Evolutionary conservation across 2,329 filamentous ascomycete species (phyloP).

Genomic region (Fonsecaea pugnacius): DNA sequence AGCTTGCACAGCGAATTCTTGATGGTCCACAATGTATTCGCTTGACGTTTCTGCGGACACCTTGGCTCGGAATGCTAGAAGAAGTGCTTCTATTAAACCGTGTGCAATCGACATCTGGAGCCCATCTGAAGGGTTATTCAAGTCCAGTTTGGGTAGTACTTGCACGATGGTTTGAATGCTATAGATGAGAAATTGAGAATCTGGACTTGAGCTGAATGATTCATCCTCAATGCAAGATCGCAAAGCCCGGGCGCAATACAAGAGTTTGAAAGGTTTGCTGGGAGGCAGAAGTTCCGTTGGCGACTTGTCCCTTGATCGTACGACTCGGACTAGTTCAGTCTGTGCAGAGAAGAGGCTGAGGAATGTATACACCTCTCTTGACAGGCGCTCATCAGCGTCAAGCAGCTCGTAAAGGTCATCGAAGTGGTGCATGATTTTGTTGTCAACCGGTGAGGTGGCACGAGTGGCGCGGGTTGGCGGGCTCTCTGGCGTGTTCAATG

Average conservation of each 20-base stretch:
- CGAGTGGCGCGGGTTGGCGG: constrained; percentile 50
- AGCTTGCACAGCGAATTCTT: constrained; percentile 29
- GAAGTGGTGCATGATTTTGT: constrained; percentile 80
- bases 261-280: constrained; percentile 70
- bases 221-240: constrained; percentile 62
- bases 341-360: constrained; percentile 72
- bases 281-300: constrained; percentile 69
- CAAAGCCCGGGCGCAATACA: constrained; percentile 74
- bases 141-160: constrained; percentile 63
- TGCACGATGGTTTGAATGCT: constrained; percentile 61
- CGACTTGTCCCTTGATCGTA: constrained; percentile 60
- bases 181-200: constrained; percentile 47
- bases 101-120: constrained; percentile 57
- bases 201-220: constrained; percentile 44
- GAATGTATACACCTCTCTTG: constrained; percentile 73
- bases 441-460: constrained; percentile 64
- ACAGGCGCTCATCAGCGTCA: constrained; percentile 70
- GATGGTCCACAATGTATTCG: constrained; percentile 41
- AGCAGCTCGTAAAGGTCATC: constrained; percentile 81
- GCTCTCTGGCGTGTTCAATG: constrained; percentile 35
- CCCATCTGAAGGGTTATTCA: constrained; percentile 53
- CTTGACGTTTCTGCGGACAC: constrained; percentile 37
- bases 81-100: constrained; percentile 62
- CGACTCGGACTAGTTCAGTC: constrained; percentile 62
- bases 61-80: constrained; percentile 61